These are phyloP conservation scores for Fonsecaea multimorphosa DNA, from an alignment of 2,329 filamentous ascomycete genomes.

Conservation along the genomic window DNA sequence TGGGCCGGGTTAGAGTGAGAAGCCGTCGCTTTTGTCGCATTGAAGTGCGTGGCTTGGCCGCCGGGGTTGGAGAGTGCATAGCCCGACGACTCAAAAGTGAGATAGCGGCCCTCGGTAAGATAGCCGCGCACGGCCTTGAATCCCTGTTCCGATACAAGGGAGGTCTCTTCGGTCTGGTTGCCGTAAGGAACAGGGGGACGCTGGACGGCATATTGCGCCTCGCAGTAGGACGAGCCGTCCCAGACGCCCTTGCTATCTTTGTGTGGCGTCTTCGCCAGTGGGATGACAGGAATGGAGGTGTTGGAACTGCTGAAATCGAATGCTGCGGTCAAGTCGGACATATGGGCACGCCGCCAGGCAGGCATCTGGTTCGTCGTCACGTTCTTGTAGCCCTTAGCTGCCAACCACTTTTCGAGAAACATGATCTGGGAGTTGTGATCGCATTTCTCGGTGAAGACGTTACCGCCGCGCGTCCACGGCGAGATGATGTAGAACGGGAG, in stretches of 20 bases:
- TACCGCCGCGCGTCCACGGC: slow-evolving; percentile 61
- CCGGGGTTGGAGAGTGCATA: slow-evolving; percentile 51
- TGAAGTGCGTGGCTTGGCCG: slow-evolving; percentile 33
- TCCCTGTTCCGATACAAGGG: slow-evolving; percentile 57
- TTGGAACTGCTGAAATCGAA: slow-evolving; percentile 57
- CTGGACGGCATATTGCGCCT: slow-evolving; percentile 46
- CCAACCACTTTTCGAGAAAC: slow-evolving; percentile 60
- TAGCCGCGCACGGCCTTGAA: slow-evolving; percentile 61
- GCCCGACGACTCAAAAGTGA: slow-evolving; percentile 58
- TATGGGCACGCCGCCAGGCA: slow-evolving; percentile 55
- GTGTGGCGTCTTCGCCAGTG: slow-evolving; percentile 53
- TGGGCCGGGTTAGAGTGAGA: slow-evolving; percentile 53
- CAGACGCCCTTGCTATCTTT: slow-evolving; percentile 52
- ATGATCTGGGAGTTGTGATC: slow-evolving; percentile 64
- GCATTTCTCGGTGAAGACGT: slow-evolving; percentile 61
- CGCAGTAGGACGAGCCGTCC: slow-evolving; percentile 54
- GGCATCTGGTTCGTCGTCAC: slow-evolving; percentile 54
- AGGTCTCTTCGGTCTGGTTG: slow-evolving; percentile 46
- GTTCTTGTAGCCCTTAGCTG: slow-evolving; percentile 50
- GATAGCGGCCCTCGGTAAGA: slow-evolving; percentile 62
- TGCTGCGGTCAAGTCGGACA: slow-evolving; percentile 57
- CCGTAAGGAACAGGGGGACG: slow-evolving; percentile 59
- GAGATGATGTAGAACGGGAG: slow-evolving; percentile 63
- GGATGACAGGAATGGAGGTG: slow-evolving; percentile 55
- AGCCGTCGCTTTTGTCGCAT: slow-evolving; percentile 40